Percentiles rank a stretch among this genome's conserved stretches.
Evolutionary conservation across 257 asterid genomes (phyloP).

Genomic region (Primulina tabacum): DNA sequence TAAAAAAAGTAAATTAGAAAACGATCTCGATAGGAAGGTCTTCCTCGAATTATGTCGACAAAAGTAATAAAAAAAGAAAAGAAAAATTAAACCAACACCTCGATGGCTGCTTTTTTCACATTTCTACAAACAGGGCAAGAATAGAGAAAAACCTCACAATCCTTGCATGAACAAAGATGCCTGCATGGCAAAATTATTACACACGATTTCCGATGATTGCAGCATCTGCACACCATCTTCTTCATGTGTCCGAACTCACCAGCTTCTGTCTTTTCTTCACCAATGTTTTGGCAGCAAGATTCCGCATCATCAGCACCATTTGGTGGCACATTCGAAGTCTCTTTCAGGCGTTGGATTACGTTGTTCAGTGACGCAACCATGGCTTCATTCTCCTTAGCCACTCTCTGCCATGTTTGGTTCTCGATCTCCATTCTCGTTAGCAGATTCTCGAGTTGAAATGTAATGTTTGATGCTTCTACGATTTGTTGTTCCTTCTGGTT

Average conservation of each 20-base stretch:
- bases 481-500: slow-evolving; percentile 64
- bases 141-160: slow-evolving; percentile 53
- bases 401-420: slow-evolving; percentile 54
- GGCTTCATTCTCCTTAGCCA: slow-evolving; percentile 52
- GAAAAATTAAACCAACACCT: slow-evolving; percentile 40
- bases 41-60: neutral
- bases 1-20: too few relatives aligned
- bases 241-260: slow-evolving; percentile 12
- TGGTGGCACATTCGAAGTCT: slow-evolving; percentile 24
- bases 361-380: slow-evolving; percentile 42
- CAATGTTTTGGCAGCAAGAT: slow-evolving; percentile 41
- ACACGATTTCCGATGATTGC: slow-evolving; percentile 46
- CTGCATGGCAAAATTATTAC: slow-evolving; percentile 75
- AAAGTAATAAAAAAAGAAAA: neutral
- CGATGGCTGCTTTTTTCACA: slow-evolving; percentile 53
- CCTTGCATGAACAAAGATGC: slow-evolving; percentile 65
- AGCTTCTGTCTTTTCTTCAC: neutral
- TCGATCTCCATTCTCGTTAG: slow-evolving; percentile 46
- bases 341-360: slow-evolving; percentile 52
- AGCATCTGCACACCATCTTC: slow-evolving; percentile 49
- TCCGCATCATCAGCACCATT: slow-evolving; percentile 55
- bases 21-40: neutral
- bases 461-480: slow-evolving; percentile 33
- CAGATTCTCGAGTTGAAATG: slow-evolving; percentile 44
- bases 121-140: slow-evolving; percentile 68